phyloP scores from a whole-genome alignment of 345 rosid species.

The Microthlaspi erraticum region DNA sequence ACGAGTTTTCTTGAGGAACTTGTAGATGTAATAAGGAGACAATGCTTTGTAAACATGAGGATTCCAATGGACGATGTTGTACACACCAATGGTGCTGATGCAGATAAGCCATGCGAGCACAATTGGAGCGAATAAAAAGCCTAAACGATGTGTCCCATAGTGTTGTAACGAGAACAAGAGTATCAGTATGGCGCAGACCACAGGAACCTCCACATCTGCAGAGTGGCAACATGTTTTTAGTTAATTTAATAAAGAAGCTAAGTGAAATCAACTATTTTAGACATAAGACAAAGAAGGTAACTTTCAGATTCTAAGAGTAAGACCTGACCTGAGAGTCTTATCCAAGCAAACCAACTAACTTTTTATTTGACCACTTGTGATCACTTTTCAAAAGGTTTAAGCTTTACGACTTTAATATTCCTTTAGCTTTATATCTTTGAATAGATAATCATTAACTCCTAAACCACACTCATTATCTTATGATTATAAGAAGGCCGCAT shows the following conservation, averaged over 20 bases:
- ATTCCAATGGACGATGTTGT: slow-evolving; percentile 90
- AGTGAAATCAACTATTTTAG: too few relatives aligned
- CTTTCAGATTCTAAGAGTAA: slow-evolving; percentile 10
- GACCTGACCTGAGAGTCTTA: slow-evolving; percentile 35
- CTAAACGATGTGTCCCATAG: slow-evolving; percentile 84
- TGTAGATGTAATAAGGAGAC: slow-evolving; percentile 90
- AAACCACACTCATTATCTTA: slow-evolving; percentile 38
- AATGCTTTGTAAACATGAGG: slow-evolving; percentile 94
- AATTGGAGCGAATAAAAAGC: slow-evolving; percentile 82
- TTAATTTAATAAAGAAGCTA: slow-evolving; percentile 4
- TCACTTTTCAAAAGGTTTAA: slow-evolving; percentile 30
- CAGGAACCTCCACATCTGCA: slow-evolving; percentile 90
- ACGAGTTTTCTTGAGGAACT: slow-evolving; percentile 84
- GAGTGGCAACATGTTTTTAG: background rate
- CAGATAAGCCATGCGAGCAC: slow-evolving; percentile 81
- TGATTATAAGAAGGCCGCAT: slow-evolving; percentile 26
- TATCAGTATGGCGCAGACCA: slow-evolving; percentile 71
- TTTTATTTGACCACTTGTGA: slow-evolving; percentile 35
- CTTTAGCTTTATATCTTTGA: slow-evolving; percentile 26
- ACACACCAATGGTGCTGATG: slow-evolving; percentile 86
- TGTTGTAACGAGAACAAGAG: slow-evolving; percentile 81
- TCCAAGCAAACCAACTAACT: slow-evolving; percentile 26
- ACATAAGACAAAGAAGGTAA: slow-evolving; percentile 8
- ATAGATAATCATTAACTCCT: slow-evolving; percentile 16
- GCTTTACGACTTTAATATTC: slow-evolving; percentile 38